Conservation (phyloP, 345 rosid genomes). For the Euphorbia pulcherrima region DNA sequence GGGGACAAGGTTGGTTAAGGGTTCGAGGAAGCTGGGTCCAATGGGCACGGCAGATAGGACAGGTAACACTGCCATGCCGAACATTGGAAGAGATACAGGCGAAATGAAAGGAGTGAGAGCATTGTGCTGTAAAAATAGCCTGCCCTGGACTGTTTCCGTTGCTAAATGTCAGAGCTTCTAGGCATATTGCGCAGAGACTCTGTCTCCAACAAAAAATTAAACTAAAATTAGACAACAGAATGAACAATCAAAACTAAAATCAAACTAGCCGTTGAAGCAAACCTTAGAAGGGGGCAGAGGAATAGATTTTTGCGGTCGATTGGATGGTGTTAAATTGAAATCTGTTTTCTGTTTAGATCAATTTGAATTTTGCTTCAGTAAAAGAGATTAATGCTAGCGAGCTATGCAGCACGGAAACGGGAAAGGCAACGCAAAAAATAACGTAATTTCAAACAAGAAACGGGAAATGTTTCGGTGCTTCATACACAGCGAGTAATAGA, state of each 20-base stretch:
- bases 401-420: too few relatives aligned
- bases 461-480: too few relatives aligned
- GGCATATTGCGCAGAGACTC: conserved; percentile 77
- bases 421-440: too few relatives aligned
- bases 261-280: conserved; percentile 14
- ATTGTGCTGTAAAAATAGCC: conserved; percentile 81
- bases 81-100: conserved; percentile 82
- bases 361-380: too few relatives aligned
- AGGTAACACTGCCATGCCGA: conserved; percentile 79
- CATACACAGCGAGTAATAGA: background rate
- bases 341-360: conserved; percentile 38
- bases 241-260: conserved; percentile 24
- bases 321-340: conserved; percentile 35
- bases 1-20: conserved; percentile 46
- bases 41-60: conserved; percentile 86
- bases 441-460: too few relatives aligned
- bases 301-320: conserved; percentile 28
- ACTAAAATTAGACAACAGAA: too few relatives aligned
- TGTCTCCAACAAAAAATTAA: conserved; percentile 24
- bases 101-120: conserved; percentile 81
- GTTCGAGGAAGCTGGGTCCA: conserved; percentile 90
- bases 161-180: conserved; percentile 63
- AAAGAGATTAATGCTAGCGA: too few relatives aligned
- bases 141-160: conserved; percentile 54
- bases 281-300: conserved; percentile 43